Evolutionary conservation across 2,329 filamentous ascomycete genomes (phyloP), one percentile per base, ranked within the genome.

Genomic region (Fusarium continuum): DNA sequence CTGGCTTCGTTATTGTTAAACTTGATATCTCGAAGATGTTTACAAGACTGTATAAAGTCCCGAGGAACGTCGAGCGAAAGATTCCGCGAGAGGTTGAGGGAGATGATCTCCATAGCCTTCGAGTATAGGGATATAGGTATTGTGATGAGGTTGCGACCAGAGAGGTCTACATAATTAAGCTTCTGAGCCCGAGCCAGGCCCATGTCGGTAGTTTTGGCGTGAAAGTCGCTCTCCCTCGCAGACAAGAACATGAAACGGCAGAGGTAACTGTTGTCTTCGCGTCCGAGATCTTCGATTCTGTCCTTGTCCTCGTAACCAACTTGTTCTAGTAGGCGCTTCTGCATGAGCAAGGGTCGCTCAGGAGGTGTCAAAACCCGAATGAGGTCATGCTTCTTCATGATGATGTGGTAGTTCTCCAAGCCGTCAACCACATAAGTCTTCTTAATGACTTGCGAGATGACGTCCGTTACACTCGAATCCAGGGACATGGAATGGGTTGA

Each of bases 251-350:
- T 92, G 78, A 99, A 98, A 6, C 95, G 91, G 73, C 93, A 96
- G 11, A 99, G 84, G 70, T 98, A 99, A 74, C 93, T 96, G 76
- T 98, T 97, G 79, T 99, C 95, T 76, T 99, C 95, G 54, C 95
- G 88, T 23, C 95, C 95, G 47, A 99, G 87, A 62, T 98, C 95
- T 74, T 97, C 94, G 39, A 99, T 88, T 32, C 88, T 88, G 75
- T 99, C 95, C 52, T 87, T 87, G 26, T 92, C 88, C 54, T 91
- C 89, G 72, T 98, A 99, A 9, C 95, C 95, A 48, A 94, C 91
- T 77, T 97, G 93, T 76, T 97, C 90, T 16, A 99, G 80, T 16
- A 99, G 83, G 41, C 89, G 85, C 77, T 97, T 98, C 75, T 99
- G 95, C 72, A 99, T 92, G 20, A 95, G 83, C 29, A 98, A 83